Evolutionary conservation across 768 basidiomycete genomes (phyloP).

Genomic region (Psilocybe cyanescens): DNA sequence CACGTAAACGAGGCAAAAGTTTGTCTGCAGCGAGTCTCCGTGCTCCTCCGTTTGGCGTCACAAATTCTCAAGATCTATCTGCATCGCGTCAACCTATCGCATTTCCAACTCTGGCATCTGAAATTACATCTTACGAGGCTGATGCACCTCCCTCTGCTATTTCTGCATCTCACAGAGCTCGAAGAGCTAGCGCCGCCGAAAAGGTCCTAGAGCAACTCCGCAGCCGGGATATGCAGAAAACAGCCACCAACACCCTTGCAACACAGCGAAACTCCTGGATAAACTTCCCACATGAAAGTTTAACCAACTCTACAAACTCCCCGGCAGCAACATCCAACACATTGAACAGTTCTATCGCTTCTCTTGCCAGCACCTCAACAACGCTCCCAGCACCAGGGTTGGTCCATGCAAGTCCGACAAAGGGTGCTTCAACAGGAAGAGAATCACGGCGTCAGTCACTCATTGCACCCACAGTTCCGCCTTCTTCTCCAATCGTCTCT

Average conservation of each 20-base stretch:
- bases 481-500: conserved; percentile 43
- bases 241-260: conserved; percentile 31
- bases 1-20: conserved; percentile 43
- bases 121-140: conserved; percentile 16
- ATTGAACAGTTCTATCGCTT: background rate
- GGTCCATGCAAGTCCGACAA: conserved; percentile 28
- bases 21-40: conserved; percentile 33
- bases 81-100: conserved; percentile 24
- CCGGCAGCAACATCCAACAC: conserved; percentile 14
- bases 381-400: conserved; percentile 4
- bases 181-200: conserved; percentile 69
- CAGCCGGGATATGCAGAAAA: conserved; percentile 56
- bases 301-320: conserved; percentile 11
- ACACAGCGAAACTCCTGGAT: conserved; percentile 52
- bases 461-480: conserved; percentile 37
- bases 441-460: conserved; percentile 46
- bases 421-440: conserved; percentile 18
- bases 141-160: conserved; percentile 24
- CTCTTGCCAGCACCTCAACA: conserved; percentile 5
- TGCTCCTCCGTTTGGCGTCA: conserved; percentile 26
- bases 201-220: conserved; percentile 69
- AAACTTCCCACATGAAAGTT: conserved; percentile 38
- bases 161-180: conserved; percentile 42
- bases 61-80: conserved; percentile 16
- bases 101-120: conserved; percentile 20